A percentile compares a stretch with the other conserved stretches of the same genome.
Evolutionary conservation across 2,329 filamentous ascomycete species (phyloP).

Genomic region (Sclerotinia trifoliorum): DNA sequence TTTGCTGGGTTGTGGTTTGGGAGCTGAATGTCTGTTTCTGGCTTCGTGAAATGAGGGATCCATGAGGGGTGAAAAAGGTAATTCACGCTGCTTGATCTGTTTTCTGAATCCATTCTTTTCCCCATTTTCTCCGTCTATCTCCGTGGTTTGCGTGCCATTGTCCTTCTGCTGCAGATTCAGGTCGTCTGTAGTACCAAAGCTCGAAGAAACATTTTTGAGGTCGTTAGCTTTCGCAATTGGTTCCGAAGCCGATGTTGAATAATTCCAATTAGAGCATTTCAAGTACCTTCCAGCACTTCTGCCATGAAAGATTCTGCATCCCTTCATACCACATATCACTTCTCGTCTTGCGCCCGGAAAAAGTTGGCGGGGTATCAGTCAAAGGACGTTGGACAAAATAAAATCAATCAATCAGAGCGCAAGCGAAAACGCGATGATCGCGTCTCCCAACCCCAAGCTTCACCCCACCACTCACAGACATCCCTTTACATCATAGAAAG

Average conservation of each 20-base stretch:
- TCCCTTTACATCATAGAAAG: constrained; percentile 1
- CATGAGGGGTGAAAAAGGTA: constrained; percentile 51
- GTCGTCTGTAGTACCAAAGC: not conserved
- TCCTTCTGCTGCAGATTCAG: not conserved
- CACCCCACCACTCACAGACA: not conserved
- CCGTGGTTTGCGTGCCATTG: not conserved
- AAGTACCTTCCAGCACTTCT: constrained; percentile 27
- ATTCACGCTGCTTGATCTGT: constrained; percentile 25
- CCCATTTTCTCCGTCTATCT: not conserved
- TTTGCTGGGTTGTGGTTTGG: constrained; percentile 40
- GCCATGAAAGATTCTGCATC: constrained; percentile 30
- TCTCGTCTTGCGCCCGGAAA: not conserved
- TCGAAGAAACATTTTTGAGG: not conserved
- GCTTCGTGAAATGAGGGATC: constrained; percentile 44
- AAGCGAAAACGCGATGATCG: constrained; percentile 26
- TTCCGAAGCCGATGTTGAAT: not conserved
- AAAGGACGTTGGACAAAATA: constrained; percentile 8
- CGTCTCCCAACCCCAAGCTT: constrained; percentile 24
- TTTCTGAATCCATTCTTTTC: not conserved
- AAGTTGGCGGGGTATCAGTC: not conserved
- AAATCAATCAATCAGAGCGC: constrained; percentile 13
- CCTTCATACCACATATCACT: constrained; percentile 35
- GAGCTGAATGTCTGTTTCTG: constrained; percentile 34
- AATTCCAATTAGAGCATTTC: not conserved
- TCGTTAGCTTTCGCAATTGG: not conserved